Evolutionary conservation across 2,329 filamentous ascomycete species (phyloP).

Genomic region (Hortaea werneckii): DNA sequence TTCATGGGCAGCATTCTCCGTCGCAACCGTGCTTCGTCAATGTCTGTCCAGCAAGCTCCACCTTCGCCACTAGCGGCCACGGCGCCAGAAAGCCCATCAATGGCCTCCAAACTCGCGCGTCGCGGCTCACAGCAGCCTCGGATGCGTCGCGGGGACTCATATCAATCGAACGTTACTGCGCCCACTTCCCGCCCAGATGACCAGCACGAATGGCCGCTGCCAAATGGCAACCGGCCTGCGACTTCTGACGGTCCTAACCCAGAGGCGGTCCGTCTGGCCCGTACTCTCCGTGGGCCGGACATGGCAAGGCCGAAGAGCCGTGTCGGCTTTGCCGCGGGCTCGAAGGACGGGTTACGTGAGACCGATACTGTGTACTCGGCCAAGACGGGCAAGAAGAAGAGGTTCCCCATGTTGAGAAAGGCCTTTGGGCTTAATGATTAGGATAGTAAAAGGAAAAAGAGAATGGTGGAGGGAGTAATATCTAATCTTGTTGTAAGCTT

Average conservation of each 20-base stretch:
- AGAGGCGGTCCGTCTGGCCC: conserved; percentile 14
- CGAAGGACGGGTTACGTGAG: conserved; percentile 1
- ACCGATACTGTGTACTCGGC: conserved; percentile 22
- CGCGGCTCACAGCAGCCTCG: conserved; percentile 10
- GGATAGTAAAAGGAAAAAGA: background rate
- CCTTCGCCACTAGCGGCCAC: background rate
- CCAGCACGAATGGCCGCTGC: conserved; percentile 1
- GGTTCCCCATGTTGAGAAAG: conserved; percentile 55
- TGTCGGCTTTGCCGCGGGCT: conserved; percentile 6
- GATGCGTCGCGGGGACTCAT: conserved; percentile 14
- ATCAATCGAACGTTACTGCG: conserved; percentile 14
- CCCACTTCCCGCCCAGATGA: conserved; percentile 13
- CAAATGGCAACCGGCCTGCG: conserved; percentile 15
- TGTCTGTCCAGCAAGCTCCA: conserved; percentile 13
- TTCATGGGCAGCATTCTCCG: conserved; percentile 27
- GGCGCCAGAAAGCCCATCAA: conserved; percentile 24
- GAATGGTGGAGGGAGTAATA: background rate
- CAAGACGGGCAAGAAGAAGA: conserved; percentile 47
- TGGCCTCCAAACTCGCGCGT: conserved; percentile 25
- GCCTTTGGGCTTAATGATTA: conserved; percentile 53
- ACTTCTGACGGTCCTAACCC: conserved; percentile 25
- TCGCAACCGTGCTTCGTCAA: conserved; percentile 20
- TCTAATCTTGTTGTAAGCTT: background rate
- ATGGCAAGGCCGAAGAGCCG: background rate
- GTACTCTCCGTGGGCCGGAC: conserved; percentile 14